These are phyloP conservation scores for Shiraia sp. DNA, from an alignment of 2,329 filamentous ascomycete species.

Conservation along the genomic window DNA sequence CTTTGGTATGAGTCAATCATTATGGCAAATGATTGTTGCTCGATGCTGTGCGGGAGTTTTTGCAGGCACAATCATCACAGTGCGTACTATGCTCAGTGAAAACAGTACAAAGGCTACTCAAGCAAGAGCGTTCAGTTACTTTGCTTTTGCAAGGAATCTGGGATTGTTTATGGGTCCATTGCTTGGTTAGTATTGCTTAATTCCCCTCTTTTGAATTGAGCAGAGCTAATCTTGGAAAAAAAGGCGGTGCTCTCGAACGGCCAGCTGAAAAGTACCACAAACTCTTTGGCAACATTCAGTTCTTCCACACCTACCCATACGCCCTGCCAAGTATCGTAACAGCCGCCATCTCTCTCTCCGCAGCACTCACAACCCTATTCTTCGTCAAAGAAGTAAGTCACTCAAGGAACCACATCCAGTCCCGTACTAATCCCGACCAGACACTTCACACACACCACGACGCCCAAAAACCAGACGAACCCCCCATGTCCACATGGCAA, in stretches of 20 bases:
- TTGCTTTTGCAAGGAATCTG: conserved; percentile 74
- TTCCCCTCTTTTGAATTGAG: not conserved
- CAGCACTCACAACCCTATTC: conserved; percentile 56
- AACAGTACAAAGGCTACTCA: conserved; percentile 71
- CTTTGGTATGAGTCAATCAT: conserved; percentile 68
- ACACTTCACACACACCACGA: conserved; percentile 37
- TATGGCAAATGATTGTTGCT: conserved; percentile 77
- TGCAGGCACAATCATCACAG: conserved; percentile 72
- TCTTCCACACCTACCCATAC: conserved; percentile 69
- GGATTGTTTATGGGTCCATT: conserved; percentile 75
- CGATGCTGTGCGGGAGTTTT: conserved; percentile 74
- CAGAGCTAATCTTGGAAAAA: conserved; percentile 7
- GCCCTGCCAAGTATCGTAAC: conserved; percentile 65
- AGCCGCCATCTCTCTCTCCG: conserved; percentile 57
- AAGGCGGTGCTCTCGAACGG: conserved; percentile 69
- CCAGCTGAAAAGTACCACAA: conserved; percentile 66
- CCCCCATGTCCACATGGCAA: conserved; percentile 53
- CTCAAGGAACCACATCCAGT: not conserved
- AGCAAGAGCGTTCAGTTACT: conserved; percentile 74
- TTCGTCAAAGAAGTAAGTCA: conserved; percentile 62
- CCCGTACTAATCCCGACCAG: conserved; percentile 11
- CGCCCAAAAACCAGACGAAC: conserved; percentile 21
- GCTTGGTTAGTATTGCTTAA: conserved; percentile 46
- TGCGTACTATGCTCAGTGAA: conserved; percentile 78
- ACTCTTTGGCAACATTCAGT: conserved; percentile 58